A percentile compares a stretch with the other conserved stretches of the same genome.
These are phyloP conservation scores for Cenchrus purpureus DNA, from an alignment of 176 grass and related monocot species.

Conservation along the genomic window DNA sequence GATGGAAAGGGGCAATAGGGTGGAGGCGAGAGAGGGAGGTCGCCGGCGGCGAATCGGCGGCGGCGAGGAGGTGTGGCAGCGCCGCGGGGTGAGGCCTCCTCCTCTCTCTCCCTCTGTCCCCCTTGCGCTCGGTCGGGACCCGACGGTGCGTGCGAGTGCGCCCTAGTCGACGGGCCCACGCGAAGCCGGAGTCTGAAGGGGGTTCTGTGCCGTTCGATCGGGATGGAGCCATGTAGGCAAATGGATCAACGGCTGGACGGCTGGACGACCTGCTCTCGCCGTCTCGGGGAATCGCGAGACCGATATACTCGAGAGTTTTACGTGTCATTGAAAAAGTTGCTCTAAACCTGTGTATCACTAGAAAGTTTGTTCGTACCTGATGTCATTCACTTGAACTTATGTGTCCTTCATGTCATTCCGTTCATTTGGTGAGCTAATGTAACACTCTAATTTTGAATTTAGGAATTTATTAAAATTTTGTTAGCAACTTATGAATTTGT, in stretches of 20 bases:
- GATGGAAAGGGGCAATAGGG: not conserved
- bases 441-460: too few species aligned
- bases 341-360: too few species aligned
- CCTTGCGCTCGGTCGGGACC: slow-evolving; percentile 33
- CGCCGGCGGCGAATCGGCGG: slow-evolving; percentile 39
- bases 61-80: not conserved
- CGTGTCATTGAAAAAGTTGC: too few species aligned
- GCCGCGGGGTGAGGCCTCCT: slow-evolving; percentile 12
- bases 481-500: too few species aligned
- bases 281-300: too few species aligned
- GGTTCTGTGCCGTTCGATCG: slow-evolving; percentile 19
- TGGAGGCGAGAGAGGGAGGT: not conserved
- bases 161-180: slow-evolving; percentile 23
- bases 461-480: too few species aligned
- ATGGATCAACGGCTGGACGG: not conserved
- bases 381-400: too few species aligned
- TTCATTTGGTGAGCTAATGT: too few species aligned
- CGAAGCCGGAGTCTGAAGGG: not conserved
- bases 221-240: not conserved
- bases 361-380: too few species aligned
- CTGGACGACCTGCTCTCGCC: too few species aligned
- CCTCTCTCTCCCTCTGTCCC: not conserved
- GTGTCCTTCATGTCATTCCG: too few species aligned
- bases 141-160: not conserved
- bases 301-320: too few species aligned